Base-by-base conservation (phyloP, 2,329 filamentous ascomycete genomes). In the Paraconiothyrium brasiliense region DNA sequence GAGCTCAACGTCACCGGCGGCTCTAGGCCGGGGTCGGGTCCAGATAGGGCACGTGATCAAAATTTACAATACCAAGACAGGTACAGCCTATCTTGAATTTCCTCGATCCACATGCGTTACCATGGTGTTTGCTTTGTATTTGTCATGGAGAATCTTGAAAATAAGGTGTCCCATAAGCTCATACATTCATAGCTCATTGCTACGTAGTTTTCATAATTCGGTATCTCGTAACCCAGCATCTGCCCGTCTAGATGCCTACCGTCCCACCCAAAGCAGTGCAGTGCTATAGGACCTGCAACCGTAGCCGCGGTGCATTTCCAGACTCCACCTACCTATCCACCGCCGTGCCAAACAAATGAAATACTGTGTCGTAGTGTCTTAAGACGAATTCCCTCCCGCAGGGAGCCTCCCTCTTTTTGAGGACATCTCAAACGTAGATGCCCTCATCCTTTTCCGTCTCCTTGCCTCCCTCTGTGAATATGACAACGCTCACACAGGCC, bases 401-500 rank as follows among this genome's bases (percentile, higher is more conserved):
- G 22, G 1, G 14, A 13, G 35, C 11, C n/a, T 41, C 13, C 16
- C 39, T n/a, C 8, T 32, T 20, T 24, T 27, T 22, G 1, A 1
- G 1, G 4, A 35, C 3, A 16, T 41, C 20, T 56, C 56, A 63
- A 14, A 62, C 60, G 27, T 55, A 62, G 11, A 71, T 59, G 22
- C 71, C 72, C 8, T 71, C 80, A 71, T 84, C 80, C 58, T 80
- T 80, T 54, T 83, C 81, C 65, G 83, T 80, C 62, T 77, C 70
- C 61, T 80, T 80, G 58, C 79, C 76, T 8, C 80, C 78, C 62
- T 82, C 78, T 0, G 80, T 82, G 58, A 93, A 78, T 59, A 93
- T 91, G 44, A 92, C 88, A 44, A 93, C 90, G 51, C 87, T 90
- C 57, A 93, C 76, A 39, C 89, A 89, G 16, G 89, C 90, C 2